Evolutionary conservation across 768 basidiomycete species (phyloP), one percentile per base, ranked within the genome.

Genomic region (Mycena epipterygia): DNA sequence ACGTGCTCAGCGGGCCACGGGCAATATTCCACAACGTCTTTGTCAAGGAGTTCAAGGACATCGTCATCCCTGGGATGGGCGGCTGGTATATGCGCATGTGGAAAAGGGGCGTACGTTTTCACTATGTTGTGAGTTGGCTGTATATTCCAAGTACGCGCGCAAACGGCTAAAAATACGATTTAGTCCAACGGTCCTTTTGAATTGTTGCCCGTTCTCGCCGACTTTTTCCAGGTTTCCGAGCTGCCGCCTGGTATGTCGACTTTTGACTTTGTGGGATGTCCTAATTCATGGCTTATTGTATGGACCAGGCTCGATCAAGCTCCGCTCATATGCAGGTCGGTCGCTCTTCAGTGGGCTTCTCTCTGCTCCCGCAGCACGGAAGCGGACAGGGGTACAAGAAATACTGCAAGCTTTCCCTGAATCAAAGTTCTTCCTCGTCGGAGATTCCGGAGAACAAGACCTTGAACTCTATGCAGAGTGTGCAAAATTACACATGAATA

Each of bases 361-460:
- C 64, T 90, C 91, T 7, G 91, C 95, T 5, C 92, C 95, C 3
- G 93, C 95, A 1, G 87, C 89, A 23, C 89, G 97, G 39, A 99
- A 99, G 81, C 90, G 91, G 7, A 88, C 88, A 0, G 93, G 92
- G 23, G 89, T 98, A 11, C 77, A 91, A n/a, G 94, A 96, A 42
- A 84, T 95, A 25, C 82, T 97, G 16, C 87, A 92, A 42, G 83
- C 89, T 3, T 97, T 97, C 78, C 89, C 90, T 0, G 84, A 89
- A 44, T 90, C 93, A 1, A 84, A 81, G 42, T 98, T 99, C 81
- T 80, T 98, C 76, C 88, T 97, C 56, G 85, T 99, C 44, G 97
- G 97, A 9, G 97, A 99, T 79, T 90, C 92, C 0, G 97, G 97
- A 37, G 97, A 99, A 77, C 97, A 98, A 74, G 97, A 99, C 80